These are phyloP conservation scores for Nectriaceae sp. DNA, from an alignment of 2,329 filamentous ascomycete genomes.

Conservation along the genomic window DNA sequence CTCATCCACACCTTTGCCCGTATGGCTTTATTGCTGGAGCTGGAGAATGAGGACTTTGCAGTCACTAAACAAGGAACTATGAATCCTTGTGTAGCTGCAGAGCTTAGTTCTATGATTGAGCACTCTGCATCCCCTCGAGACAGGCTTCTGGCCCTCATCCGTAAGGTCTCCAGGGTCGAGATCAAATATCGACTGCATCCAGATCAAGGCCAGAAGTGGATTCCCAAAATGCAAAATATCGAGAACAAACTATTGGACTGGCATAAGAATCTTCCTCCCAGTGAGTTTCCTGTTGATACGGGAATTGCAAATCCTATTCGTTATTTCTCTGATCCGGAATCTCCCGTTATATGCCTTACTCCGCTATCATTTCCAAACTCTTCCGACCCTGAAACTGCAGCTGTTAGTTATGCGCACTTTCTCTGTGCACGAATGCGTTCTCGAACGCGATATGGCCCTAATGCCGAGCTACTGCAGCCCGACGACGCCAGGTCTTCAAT, in stretches of 20 bases:
- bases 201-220: constrained; percentile 1
- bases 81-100: constrained; percentile 1
- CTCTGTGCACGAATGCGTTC: constrained; percentile 6
- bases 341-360: not conserved
- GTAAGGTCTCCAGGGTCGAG: constrained; percentile 1
- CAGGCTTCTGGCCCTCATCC: constrained; percentile 1
- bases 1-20: constrained; percentile 3
- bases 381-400: not conserved
- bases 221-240: not conserved
- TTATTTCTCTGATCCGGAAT: not conserved
- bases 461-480: not conserved
- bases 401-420: constrained; percentile 6
- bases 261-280: not conserved
- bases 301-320: constrained; percentile 1
- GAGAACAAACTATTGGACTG: constrained; percentile 2
- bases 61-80: constrained; percentile 1
- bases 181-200: constrained; percentile 3
- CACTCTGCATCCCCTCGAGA: constrained; percentile 3
- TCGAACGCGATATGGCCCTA: constrained; percentile 2
- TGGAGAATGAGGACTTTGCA: constrained; percentile 4
- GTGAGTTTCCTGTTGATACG: constrained; percentile 6
- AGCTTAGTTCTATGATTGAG: constrained; percentile 2
- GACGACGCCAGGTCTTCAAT: not conserved
- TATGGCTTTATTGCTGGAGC: constrained; percentile 4
- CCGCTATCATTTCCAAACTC: constrained; percentile 6